Evolutionary conservation across 1,284 basidiomycete species (phyloP), one percentile per base, ranked within the genome.

Genomic region (Veloboletus limbatus): DNA sequence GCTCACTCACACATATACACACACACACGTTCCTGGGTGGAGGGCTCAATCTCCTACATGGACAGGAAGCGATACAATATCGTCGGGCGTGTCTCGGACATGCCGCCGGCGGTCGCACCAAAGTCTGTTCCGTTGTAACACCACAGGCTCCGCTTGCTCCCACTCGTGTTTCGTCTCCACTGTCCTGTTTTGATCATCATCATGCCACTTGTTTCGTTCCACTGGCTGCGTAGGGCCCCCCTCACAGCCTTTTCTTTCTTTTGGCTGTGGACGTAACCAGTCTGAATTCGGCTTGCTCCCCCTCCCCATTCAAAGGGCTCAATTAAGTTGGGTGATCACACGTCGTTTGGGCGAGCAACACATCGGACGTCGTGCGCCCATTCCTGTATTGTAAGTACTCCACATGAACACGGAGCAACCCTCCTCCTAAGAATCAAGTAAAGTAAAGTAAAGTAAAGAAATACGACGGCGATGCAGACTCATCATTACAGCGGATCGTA

Each of bases 1-100:
- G n/a, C n/a, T n/a, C n/a, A n/a, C n/a, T n/a, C n/a, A n/a, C n/a
- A n/a, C n/a, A n/a, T n/a, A n/a, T n/a, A n/a, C n/a, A n/a, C n/a
- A n/a, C n/a, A n/a, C n/a, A n/a, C n/a, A n/a, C n/a, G n/a, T 21
- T 35, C 17, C 6, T 16, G 30, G 7, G 3, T 11, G 36, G 14
- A 4, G 6, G 11, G 36, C 17, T 26, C 8, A n/a, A 8, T 22
- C 10, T 18, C 16, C 17, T 7, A 4, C n/a, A 14, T 8, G 18
- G 8, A 16, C 34, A 88, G 85, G 51, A 85, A 89, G 74, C 78
- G 91, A 36, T 94, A 94, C 72, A 89, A 88, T 61, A 74, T 94
- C 45, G 82, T 94, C 9, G 91, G 90, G 14, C 71, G 72, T 48
- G 81, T 88, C 16, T 55, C 66, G 10, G 77, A 81, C 51, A 57